Evolutionary conservation across 2,329 filamentous ascomycete species (phyloP).

Genomic region (Ophiosphaerella narmari): DNA sequence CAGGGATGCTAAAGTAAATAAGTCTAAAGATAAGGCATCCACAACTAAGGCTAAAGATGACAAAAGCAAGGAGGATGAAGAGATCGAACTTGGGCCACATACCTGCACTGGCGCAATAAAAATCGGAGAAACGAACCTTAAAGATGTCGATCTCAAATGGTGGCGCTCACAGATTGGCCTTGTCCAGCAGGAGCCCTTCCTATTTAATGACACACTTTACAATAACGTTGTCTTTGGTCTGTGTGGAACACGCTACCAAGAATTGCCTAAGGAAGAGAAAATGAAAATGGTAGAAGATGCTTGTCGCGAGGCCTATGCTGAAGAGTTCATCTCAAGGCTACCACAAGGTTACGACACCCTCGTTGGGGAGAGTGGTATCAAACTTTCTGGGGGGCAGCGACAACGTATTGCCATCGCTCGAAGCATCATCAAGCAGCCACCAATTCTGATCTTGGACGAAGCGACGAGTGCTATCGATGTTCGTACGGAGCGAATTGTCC

Average conservation of each 20-base stretch:
- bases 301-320: slow-evolving; percentile 45
- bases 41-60: background rate
- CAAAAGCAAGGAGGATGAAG: slow-evolving; percentile 17
- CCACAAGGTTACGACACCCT: slow-evolving; percentile 70
- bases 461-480: slow-evolving; percentile 71
- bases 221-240: slow-evolving; percentile 48
- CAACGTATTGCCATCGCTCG: slow-evolving; percentile 79
- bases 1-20: background rate
- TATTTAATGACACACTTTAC: slow-evolving; percentile 48
- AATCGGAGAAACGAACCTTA: slow-evolving; percentile 35
- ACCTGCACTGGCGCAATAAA: slow-evolving; percentile 40
- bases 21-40: background rate
- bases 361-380: slow-evolving; percentile 78
- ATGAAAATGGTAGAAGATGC: slow-evolving; percentile 55
- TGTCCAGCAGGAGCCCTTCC: slow-evolving; percentile 48
- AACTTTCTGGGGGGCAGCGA: slow-evolving; percentile 83
- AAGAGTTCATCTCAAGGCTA: slow-evolving; percentile 44
- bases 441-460: slow-evolving; percentile 74
- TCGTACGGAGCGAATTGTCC: slow-evolving; percentile 58
- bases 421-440: slow-evolving; percentile 68
- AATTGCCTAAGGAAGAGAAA: slow-evolving; percentile 61
- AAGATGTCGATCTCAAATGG: slow-evolving; percentile 47
- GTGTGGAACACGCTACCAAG: slow-evolving; percentile 52
- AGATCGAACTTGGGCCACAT: slow-evolving; percentile 28
- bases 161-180: slow-evolving; percentile 53